Evolutionary conservation across 345 rosid species (phyloP), one percentile per base, ranked within the genome.

Genomic region (Passiflora organensis): DNA sequence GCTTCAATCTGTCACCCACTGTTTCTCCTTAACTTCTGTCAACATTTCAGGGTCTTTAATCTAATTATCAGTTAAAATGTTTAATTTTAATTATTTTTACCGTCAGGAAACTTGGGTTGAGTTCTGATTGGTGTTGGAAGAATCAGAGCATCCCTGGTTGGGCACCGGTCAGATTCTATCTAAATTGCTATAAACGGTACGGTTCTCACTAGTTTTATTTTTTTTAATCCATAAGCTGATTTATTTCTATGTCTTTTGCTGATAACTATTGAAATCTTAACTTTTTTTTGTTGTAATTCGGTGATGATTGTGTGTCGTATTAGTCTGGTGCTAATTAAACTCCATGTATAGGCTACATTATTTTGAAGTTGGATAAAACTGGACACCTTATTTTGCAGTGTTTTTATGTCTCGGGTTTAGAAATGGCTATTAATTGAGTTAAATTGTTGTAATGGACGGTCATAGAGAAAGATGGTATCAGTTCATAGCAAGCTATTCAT

Each of bases 401-500:
- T 41, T 55, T 62, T 36, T 48, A 22, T 16, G 21, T 24, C 46
- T 39, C 47, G 38, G 22, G 63, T 53, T 68, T 68, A 47, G 43
- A 45, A 25, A 49, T 52, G 50, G 28, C 37, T 55, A 68, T 72
- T 68, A 74, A 73, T n/a, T 76, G 69, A 34, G 53, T 47, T 59
- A 56, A 60, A 62, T 24, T 62, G 60, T 24, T 56, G 59, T 47
- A 41, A 56, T 61, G 65, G 41, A 38, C 70, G 70, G 52, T 77
- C 69, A 76, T 64, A 81, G 82, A 62, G 60, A 80, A 71, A 57
- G 88, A 91, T 91, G 96, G 96, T 86, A 74, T 86, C 96, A 66
- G 96, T 88, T 88, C 95, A 80, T 69, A 96, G 98, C 36, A 91
- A 91, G 82, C 96, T 91, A 71, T 91, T 91, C 83, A 78, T 91